Evolutionary conservation across 257 asterid species (phyloP).

Genomic region (Vinca minor): DNA sequence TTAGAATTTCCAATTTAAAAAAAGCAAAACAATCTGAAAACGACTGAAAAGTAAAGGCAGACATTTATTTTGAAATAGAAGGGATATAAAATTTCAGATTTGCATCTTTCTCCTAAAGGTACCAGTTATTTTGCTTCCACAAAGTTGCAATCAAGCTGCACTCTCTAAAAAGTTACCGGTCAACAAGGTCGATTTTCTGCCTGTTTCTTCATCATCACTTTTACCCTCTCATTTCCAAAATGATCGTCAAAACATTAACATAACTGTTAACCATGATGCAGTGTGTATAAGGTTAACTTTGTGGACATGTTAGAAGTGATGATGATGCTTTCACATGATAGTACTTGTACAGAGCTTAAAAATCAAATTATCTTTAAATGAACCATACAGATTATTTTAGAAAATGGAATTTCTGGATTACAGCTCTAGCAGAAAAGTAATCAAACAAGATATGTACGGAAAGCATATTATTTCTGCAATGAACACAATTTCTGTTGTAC

Average conservation of each 20-base stretch:
- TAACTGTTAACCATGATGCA: background rate
- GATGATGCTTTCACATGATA: background rate
- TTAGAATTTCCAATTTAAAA: background rate
- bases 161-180: background rate
- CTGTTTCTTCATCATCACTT: background rate
- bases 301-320: background rate
- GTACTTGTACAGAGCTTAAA: background rate
- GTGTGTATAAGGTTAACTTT: background rate
- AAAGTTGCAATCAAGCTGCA: background rate
- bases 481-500: background rate
- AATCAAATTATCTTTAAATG: background rate
- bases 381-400: background rate
- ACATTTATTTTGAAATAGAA: background rate
- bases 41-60: background rate
- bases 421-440: background rate
- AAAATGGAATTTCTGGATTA: background rate
- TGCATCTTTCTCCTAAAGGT: background rate
- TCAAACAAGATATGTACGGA: background rate
- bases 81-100: background rate
- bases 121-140: background rate
- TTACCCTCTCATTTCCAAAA: background rate
- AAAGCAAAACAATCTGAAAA: background rate
- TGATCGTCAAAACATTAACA: background rate
- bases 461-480: background rate
- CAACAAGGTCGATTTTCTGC: background rate